phyloP scores from a whole-genome alignment of 2,329 filamentous ascomycete species.

The Xylariaceae sp. region DNA sequence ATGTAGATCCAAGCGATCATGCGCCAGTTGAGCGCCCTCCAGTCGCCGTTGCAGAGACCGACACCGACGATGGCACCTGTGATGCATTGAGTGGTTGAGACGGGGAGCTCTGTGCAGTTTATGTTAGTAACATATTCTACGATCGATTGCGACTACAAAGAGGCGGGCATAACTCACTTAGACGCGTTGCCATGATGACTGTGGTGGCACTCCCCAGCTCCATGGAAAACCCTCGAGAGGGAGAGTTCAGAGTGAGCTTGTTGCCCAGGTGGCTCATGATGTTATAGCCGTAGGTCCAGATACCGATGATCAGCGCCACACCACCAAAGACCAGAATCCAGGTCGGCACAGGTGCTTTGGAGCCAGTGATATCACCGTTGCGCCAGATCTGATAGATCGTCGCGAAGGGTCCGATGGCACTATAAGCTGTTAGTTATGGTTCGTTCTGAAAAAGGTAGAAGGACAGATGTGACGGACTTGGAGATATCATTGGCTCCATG shows the following conservation, averaged over 20 bases:
- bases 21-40: constrained; percentile 58
- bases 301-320: constrained; percentile 47
- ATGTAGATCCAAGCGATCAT: constrained; percentile 57
- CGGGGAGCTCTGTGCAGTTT: constrained; percentile 45
- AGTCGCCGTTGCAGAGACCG: constrained; percentile 55
- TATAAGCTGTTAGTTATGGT: constrained; percentile 4
- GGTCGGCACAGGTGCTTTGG: constrained; percentile 47
- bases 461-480: constrained; percentile 29
- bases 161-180: constrained; percentile 40
- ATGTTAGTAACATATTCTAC: too few relatives aligned
- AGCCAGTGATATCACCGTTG: constrained; percentile 37
- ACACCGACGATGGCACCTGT: constrained; percentile 60
- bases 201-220: constrained; percentile 59
- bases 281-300: constrained; percentile 60
- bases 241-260: constrained; percentile 59
- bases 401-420: constrained; percentile 59
- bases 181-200: constrained; percentile 59
- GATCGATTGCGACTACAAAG: too few relatives aligned
- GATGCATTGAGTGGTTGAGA: constrained; percentile 64
- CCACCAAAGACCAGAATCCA: constrained; percentile 58
- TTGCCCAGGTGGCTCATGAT: constrained; percentile 62
- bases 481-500: constrained; percentile 65
- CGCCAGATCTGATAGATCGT: constrained; percentile 59
- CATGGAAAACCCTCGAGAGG: constrained; percentile 55
- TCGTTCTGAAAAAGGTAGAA: not conserved